Conservation (phyloP, 768 basidiomycete genomes). For the Chiua virens region DNA sequence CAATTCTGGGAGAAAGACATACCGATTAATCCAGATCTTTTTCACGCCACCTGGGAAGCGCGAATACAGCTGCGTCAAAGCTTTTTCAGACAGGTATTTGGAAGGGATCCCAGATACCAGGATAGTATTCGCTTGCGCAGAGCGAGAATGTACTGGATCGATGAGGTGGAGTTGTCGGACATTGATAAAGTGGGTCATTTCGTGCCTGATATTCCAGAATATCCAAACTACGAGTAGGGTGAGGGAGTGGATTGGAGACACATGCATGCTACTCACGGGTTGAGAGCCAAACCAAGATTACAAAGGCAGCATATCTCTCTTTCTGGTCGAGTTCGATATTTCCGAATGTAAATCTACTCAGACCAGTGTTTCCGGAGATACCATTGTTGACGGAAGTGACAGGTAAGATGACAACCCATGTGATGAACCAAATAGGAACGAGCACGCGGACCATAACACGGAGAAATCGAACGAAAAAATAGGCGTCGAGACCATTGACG, state of each 20-base stretch:
- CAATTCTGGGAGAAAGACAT: constrained; percentile 9
- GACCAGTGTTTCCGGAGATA: constrained; percentile 46
- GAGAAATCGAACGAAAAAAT: constrained; percentile 89
- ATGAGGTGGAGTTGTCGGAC: constrained; percentile 84
- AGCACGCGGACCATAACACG: constrained; percentile 82
- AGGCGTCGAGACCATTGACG: constrained; percentile 86
- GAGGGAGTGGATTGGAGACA: background rate
- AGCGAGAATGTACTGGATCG: constrained; percentile 65
- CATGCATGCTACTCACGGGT: constrained; percentile 55
- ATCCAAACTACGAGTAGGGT: constrained; percentile 64
- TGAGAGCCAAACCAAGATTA: constrained; percentile 74
- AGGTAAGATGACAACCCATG: constrained; percentile 86
- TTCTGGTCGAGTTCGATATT: constrained; percentile 58
- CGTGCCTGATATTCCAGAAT: constrained; percentile 73
- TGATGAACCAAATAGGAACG: constrained; percentile 88
- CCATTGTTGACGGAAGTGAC: constrained; percentile 57
- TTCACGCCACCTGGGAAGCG: constrained; percentile 88
- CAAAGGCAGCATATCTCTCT: constrained; percentile 71
- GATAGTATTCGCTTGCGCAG: constrained; percentile 87
- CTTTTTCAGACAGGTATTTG: constrained; percentile 69
- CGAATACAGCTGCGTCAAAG: constrained; percentile 68
- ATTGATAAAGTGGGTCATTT: constrained; percentile 79
- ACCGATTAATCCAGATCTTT: constrained; percentile 91
- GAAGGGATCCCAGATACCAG: constrained; percentile 88
- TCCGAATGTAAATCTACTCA: constrained; percentile 79